A percentile compares a stretch with the other conserved stretches of the same genome.
These are phyloP conservation scores for Waitea zeae DNA, from an alignment of 1,284 basidiomycete genomes.

Conservation along the genomic window DNA sequence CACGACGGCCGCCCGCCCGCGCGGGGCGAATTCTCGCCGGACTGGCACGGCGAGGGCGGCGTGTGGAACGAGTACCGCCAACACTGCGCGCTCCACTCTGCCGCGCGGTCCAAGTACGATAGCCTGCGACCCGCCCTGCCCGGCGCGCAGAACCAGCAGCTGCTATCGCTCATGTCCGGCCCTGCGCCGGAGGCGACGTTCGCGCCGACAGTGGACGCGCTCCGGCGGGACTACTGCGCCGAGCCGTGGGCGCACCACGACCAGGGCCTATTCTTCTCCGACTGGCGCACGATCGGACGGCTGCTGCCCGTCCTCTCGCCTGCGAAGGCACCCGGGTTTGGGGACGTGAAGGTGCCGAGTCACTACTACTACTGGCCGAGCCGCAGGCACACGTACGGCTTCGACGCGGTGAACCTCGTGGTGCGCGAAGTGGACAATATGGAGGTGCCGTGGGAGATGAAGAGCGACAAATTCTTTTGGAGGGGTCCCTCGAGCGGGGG, in stretches of 20 bases:
- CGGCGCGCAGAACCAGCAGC: slow-evolving; percentile 14
- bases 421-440: slow-evolving; percentile 61
- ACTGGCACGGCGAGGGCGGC: slow-evolving; percentile 71
- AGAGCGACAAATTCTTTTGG: slow-evolving; percentile 64
- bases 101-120: slow-evolving; percentile 69
- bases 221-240: slow-evolving; percentile 38
- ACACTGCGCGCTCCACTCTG: slow-evolving; percentile 68
- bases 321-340: slow-evolving; percentile 67
- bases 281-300: slow-evolving; percentile 76
- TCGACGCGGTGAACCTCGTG: slow-evolving; percentile 59
- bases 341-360: slow-evolving; percentile 83
- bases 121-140: slow-evolving; percentile 35
- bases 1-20: slow-evolving; percentile 62
- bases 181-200: slow-evolving; percentile 39
- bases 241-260: slow-evolving; percentile 69
- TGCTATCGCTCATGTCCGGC: slow-evolving; percentile 35
- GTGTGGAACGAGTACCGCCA: slow-evolving; percentile 87
- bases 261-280: slow-evolving; percentile 91
- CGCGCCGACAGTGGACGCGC: slow-evolving; percentile 21
- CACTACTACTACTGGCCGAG: slow-evolving; percentile 87
- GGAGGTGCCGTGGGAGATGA: slow-evolving; percentile 73
- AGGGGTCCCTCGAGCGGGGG: slow-evolving; percentile 87
- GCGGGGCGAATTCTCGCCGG: slow-evolving; percentile 46
- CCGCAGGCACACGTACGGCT: slow-evolving; percentile 75
- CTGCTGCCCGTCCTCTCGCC: slow-evolving; percentile 87